A percentile compares a stretch with the other conserved stretches of the same genome.
These are phyloP conservation scores for Saccharomycopsis sp. DNA, from an alignment of 805 yeast species.

Conservation along the genomic window DNA sequence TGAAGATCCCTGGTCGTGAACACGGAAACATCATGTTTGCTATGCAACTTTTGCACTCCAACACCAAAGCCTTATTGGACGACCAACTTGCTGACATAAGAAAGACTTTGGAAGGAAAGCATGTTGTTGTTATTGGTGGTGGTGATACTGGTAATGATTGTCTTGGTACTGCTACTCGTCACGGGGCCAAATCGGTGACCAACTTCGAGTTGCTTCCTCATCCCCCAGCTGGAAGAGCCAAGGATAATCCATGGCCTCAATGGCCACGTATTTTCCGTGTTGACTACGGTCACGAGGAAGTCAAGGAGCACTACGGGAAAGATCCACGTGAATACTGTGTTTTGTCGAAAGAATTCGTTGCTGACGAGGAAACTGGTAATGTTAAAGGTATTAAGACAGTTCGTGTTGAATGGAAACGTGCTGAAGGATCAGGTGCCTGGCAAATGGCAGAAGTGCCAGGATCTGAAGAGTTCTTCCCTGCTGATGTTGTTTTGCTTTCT, in stretches of 20 bases:
- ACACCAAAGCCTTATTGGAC: conserved; percentile 85
- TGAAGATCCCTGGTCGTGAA: conserved; percentile 90
- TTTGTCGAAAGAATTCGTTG: conserved; percentile 90
- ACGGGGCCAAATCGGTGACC: conserved; percentile 89
- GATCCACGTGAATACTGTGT: conserved; percentile 98
- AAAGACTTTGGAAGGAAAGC: conserved; percentile 68
- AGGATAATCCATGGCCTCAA: conserved; percentile 99
- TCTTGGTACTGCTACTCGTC: conserved; percentile 94
- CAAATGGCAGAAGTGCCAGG: conserved; percentile 98
- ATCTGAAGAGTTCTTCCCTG: conserved; percentile 88
- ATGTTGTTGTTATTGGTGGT: conserved; percentile 96
- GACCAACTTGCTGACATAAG: conserved; percentile 73
- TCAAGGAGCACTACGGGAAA: conserved; percentile 87
- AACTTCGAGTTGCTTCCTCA: conserved; percentile 93
- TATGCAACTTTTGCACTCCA: conserved; percentile 81
- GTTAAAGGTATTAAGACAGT: conserved; percentile 94
- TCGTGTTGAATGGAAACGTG: conserved; percentile 95
- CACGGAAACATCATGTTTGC: conserved; percentile 88
- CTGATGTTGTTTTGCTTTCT: conserved; percentile 86
- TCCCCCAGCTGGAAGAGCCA: conserved; percentile 80
- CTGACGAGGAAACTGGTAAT: conserved; percentile 81
- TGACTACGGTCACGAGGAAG: conserved; percentile 97
- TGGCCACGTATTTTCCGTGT: conserved; percentile 98
- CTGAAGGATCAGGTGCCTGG: conserved; percentile 89
- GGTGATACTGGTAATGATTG: conserved; percentile 99